phyloP scores from a whole-genome alignment of 169 alveolate genomes.

The Plasmodium vivax region DNA sequence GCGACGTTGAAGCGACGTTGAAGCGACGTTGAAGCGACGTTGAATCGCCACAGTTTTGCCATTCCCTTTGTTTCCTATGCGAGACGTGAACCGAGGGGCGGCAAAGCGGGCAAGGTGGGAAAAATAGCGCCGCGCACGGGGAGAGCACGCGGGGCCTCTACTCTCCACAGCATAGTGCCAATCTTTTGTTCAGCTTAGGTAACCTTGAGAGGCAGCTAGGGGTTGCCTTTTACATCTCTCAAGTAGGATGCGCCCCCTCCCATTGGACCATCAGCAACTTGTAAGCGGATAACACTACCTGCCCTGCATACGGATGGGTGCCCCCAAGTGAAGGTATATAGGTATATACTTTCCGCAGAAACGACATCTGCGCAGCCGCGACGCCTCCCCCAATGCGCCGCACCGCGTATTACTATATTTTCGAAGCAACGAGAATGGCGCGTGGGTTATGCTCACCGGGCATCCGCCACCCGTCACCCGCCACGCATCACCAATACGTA shows the following conservation, averaged over 20 bases:
- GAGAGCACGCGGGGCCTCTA: background rate
- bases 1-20: background rate
- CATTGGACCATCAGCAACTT: background rate
- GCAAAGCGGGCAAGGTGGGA: background rate
- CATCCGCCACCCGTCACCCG: background rate
- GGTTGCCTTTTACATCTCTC: background rate
- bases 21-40: background rate
- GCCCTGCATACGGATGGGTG: background rate
- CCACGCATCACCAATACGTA: background rate
- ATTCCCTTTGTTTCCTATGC: background rate
- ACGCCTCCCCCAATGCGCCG: background rate
- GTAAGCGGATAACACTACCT: background rate
- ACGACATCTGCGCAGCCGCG: background rate
- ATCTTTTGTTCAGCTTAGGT: background rate
- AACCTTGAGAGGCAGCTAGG: background rate
- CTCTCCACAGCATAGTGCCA: background rate
- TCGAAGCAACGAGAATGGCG: background rate
- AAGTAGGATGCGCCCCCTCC: background rate
- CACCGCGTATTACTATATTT: background rate
- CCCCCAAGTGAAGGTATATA: background rate
- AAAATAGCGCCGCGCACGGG: background rate
- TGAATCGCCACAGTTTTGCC: background rate
- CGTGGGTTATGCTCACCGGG: background rate
- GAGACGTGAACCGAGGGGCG: background rate
- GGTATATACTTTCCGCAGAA: too few species aligned